Evolutionary conservation across 2,329 filamentous ascomycete species (phyloP).

Genomic region (Penicillium digitatum): DNA sequence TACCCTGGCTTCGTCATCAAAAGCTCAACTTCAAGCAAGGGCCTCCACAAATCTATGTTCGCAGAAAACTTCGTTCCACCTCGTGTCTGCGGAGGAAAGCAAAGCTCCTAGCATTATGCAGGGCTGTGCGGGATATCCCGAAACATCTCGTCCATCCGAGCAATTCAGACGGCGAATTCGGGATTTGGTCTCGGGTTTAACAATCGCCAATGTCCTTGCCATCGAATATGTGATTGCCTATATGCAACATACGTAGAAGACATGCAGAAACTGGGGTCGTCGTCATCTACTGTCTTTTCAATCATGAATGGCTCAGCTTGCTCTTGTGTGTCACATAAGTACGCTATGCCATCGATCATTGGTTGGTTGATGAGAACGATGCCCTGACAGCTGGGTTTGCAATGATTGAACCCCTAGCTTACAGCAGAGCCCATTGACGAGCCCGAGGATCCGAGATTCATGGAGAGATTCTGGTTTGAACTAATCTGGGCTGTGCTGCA

Average conservation of each 20-base stretch:
- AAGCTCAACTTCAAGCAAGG: slow-evolving; percentile 18
- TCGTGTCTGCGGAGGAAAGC: slow-evolving; percentile 16
- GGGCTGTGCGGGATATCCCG: neutral
- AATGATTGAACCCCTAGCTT: slow-evolving; percentile 17
- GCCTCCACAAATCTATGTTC: slow-evolving; percentile 1
- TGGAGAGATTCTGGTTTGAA: neutral
- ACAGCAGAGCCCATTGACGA: neutral
- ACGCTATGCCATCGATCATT: neutral
- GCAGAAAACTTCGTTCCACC: neutral
- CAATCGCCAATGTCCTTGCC: neutral
- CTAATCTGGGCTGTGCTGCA: neutral
- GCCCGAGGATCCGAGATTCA: slow-evolving; percentile 4
- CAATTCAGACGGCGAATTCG: neutral
- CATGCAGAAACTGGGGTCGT: slow-evolving; percentile 7
- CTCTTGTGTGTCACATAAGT: neutral
- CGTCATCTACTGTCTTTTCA: neutral
- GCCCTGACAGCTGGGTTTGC: slow-evolving; percentile 21
- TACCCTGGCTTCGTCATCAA: neutral
- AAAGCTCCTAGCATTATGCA: slow-evolving; percentile 15
- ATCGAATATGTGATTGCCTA: slow-evolving; percentile 13
- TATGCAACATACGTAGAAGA: slow-evolving; percentile 19
- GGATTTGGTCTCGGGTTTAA: neutral
- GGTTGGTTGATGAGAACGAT: slow-evolving; percentile 9
- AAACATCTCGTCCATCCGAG: neutral
- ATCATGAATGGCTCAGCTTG: slow-evolving; percentile 1